Evolutionary conservation across 176 grass and related monocot species (phyloP).

Genomic region (Cenchrus fungigraminus): DNA sequence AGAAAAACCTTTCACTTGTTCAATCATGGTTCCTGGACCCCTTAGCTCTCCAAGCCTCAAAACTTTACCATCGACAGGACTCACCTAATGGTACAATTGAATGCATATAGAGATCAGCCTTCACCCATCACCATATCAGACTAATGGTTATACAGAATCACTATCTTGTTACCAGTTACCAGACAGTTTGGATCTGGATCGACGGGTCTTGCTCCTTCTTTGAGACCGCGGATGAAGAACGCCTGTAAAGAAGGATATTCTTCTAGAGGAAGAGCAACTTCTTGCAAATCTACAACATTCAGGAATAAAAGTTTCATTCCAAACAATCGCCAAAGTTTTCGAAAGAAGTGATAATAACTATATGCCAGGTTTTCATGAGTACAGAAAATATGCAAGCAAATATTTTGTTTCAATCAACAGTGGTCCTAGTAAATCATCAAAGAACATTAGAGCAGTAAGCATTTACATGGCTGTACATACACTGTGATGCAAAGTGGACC

Average conservation of each 20-base stretch:
- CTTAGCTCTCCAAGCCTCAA: constrained; percentile 68
- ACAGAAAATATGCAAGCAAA: not conserved
- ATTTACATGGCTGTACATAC: not conserved
- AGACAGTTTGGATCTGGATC: constrained; percentile 76
- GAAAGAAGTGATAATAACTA: constrained; percentile 10
- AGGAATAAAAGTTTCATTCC: not conserved
- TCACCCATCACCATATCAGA: constrained; percentile 21
- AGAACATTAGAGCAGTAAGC: not conserved
- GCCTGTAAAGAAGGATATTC: constrained; percentile 83
- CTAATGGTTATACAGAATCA: constrained; percentile 26
- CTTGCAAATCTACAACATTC: constrained; percentile 72
- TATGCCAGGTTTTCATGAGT: constrained; percentile 8
- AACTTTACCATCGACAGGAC: constrained; percentile 83
- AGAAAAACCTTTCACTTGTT: constrained; percentile 90
- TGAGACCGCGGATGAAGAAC: constrained; percentile 78
- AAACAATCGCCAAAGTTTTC: constrained; percentile 13
- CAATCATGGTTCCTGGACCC: constrained; percentile 70
- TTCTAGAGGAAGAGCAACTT: constrained; percentile 74
- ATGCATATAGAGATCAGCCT: constrained; percentile 15
- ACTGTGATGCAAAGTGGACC: not conserved
- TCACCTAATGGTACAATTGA: constrained; percentile 65
- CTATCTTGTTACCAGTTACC: constrained; percentile 77
- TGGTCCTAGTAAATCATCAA: not conserved
- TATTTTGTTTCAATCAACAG: not conserved
- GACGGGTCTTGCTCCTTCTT: constrained; percentile 73